These are phyloP conservation scores for Harringtonia aguacate DNA, from an alignment of 2,329 filamentous ascomycete genomes.

Conservation along the genomic window DNA sequence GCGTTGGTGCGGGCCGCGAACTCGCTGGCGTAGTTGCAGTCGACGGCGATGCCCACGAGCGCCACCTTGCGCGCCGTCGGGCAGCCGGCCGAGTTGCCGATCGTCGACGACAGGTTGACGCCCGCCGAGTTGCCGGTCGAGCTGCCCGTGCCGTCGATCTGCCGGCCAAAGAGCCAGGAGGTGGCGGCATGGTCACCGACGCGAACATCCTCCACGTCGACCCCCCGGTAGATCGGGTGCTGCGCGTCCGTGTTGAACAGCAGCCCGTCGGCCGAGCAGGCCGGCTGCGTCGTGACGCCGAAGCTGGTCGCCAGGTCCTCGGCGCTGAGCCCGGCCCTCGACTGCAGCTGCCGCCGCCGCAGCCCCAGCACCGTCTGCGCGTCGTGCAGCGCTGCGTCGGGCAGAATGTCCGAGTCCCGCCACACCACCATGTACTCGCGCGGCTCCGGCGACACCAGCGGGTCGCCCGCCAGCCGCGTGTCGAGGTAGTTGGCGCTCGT, in stretches of 20 bases:
- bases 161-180: slow-evolving; percentile 58
- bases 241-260: slow-evolving; percentile 66
- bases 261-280: slow-evolving; percentile 67
- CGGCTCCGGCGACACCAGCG: slow-evolving; percentile 41
- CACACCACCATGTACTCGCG: slow-evolving; percentile 83
- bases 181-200: slow-evolving; percentile 30
- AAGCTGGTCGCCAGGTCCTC: not conserved
- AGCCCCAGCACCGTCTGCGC: slow-evolving; percentile 53
- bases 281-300: slow-evolving; percentile 14
- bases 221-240: slow-evolving; percentile 52
- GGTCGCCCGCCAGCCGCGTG: slow-evolving; percentile 63
- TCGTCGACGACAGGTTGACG: slow-evolving; percentile 65
- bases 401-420: slow-evolving; percentile 74
- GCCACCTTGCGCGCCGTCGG: slow-evolving; percentile 86
- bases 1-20: slow-evolving; percentile 59
- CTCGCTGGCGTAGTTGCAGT: slow-evolving; percentile 72
- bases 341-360: slow-evolving; percentile 14
- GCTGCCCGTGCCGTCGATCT: slow-evolving; percentile 50
- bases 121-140: slow-evolving; percentile 66
- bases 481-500: slow-evolving; percentile 61
- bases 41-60: slow-evolving; percentile 81
- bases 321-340: no score
- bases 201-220: slow-evolving; percentile 40
- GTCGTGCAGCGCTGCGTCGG: slow-evolving; percentile 26
- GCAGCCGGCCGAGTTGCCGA: slow-evolving; percentile 77